Base-by-base conservation (phyloP, 176 grass and related monocot genomes). In the Cocos nucifera region DNA sequence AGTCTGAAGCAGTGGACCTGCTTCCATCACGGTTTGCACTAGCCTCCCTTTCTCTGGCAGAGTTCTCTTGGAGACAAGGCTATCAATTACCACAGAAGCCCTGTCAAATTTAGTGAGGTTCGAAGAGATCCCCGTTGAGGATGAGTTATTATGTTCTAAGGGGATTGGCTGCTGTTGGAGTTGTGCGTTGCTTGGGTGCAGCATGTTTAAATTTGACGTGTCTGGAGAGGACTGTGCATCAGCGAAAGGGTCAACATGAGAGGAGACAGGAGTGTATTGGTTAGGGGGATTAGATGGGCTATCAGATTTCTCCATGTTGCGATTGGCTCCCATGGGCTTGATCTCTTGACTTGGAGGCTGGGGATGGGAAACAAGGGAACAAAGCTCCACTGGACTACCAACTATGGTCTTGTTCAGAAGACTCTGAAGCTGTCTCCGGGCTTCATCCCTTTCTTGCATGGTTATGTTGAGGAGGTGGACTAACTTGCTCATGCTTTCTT, bases 1-100 rank as follows among this genome's bases (percentile, higher is more conserved):
- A 56, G 79, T 96, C 80, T 96, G 86, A 53, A 96, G 80, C 59
- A 90, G 67, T 0, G 83, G 80, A 0, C 86, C 91, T 0, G 91
- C 83, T 62, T 87, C 87, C 71, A 96, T 81, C 66, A 96, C 86
- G 1, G 78, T 58, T 58, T 77, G 80, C 69, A 96, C 44, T 15
- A 96, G 57, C 19, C 80, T 64, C 6, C 91, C 91, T 44, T 70
- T 82, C 28, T 71, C 77, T 5, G 91, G 86, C 58, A 90, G 77
- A 1, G 80, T 77, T 55, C 52, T 83, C 53, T 75, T 77, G 4
- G 58, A 66, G 14, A 78, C 83, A 6, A 90, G 75, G 39, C 78
- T 50, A 22, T 85, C 82, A 56, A 89, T 56, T 4, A 44, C 24
- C 1, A 26, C 51, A 27, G 52, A 54, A 16, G 52, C 65, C 52